Base-by-base conservation (phyloP, 2,329 filamentous ascomycete species). In the Penicillium corylophilum region DNA sequence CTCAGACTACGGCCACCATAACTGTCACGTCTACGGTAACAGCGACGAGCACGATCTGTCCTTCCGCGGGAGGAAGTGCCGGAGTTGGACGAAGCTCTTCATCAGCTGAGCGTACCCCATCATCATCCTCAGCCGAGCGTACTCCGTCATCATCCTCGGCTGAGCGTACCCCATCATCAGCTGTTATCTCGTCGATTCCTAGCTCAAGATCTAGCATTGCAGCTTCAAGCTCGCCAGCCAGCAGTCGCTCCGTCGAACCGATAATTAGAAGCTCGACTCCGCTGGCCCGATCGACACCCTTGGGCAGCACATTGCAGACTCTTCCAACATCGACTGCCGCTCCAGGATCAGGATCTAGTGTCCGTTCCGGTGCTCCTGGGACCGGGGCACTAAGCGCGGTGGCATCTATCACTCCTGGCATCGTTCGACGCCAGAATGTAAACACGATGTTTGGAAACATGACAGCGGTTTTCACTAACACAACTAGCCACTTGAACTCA, bases 391-490 rank as follows among this genome's bases (percentile, higher is more conserved):
- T 39, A 10, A 57, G 42, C 18, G 23, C 36, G 16, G 42, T 50
- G 23, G 48, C 51, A 33, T 44, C 44, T 15, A 40, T 40, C 39
- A 45, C 48, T 29, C 46, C 51, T 26, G 53, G 54, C 51, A 54
- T 59, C 43, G 46, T 59, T 38, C 49, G 46, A 44, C 54, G 56
- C 12, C 46, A 35, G 23, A 23, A 52, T 31, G 16, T 52, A 13
- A 26, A n/a, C 22, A 7, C 5, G 22, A n/a, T 6, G 2, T 41
- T 41, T 13, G 48, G 41, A 46, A 59, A 54, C 45, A 43, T 50
- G 35, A 56, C 54, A 15, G 48, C 53, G 44, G 42, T 48, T 18
- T 56, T 59, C 38, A 51, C 56, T 50, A 59, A 59, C 51, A 50
- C 51, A 48, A 58, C 48, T 31, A 54, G 56, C 42, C 29, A 59